Evolutionary conservation across 805 yeast genomes (phyloP).

Genomic region (Lachancea kluyveri): DNA sequence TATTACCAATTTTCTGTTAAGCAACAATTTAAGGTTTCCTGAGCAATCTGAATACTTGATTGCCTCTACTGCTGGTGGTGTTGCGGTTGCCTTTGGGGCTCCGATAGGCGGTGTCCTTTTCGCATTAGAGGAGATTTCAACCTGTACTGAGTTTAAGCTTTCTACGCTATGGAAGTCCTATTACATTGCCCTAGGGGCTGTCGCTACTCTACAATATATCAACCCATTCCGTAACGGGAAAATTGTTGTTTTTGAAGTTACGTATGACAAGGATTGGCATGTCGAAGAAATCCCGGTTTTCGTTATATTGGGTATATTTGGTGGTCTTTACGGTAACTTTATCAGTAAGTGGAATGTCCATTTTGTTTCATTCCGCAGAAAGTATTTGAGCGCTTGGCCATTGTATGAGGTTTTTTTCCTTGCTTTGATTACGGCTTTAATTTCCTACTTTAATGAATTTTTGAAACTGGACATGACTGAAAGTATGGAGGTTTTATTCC

Average conservation of each 20-base stretch:
- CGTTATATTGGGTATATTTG: constrained; percentile 76
- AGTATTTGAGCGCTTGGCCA: constrained; percentile 41
- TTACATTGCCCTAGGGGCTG: constrained; percentile 85
- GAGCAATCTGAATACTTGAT: constrained; percentile 43
- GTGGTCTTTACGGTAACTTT: constrained; percentile 82
- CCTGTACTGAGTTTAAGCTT: constrained; percentile 62
- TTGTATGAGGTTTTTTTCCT: constrained; percentile 66
- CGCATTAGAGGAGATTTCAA: constrained; percentile 77
- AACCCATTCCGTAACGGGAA: constrained; percentile 96
- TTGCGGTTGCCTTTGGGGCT: constrained; percentile 95
- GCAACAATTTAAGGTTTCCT: constrained; percentile 30
- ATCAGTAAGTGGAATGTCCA: constrained; percentile 70
- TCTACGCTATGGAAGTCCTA: constrained; percentile 87
- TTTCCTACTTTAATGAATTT: constrained; percentile 81
- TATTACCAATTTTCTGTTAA: constrained; percentile 49
- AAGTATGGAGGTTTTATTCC: constrained; percentile 83
- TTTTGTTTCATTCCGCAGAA: constrained; percentile 72
- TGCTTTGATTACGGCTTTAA: constrained; percentile 61
- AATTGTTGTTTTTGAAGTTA: constrained; percentile 87
- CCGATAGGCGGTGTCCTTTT: constrained; percentile 97
- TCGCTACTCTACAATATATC: constrained; percentile 67
- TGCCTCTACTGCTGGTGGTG: constrained; percentile 96
- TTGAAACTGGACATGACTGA: constrained; percentile 90
- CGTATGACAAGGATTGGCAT: constrained; percentile 82
- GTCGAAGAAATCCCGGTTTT: constrained; percentile 78